phyloP scores from a whole-genome alignment of 2,329 filamentous ascomycete species.

The Aureobasidium sp. region DNA sequence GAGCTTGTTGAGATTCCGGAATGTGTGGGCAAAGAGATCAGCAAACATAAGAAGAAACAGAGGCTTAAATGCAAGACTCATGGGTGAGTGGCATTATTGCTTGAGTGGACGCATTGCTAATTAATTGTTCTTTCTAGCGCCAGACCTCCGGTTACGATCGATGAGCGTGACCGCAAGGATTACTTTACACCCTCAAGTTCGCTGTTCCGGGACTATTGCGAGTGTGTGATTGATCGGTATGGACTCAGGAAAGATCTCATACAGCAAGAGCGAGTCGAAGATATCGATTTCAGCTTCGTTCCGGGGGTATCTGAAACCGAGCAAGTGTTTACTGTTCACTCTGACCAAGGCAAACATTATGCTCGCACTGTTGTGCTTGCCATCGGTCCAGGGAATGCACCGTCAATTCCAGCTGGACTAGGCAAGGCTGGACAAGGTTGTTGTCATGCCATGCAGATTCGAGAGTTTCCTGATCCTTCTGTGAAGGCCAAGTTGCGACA shows the following conservation, averaged over 20 bases:
- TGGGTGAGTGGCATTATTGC: neutral
- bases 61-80: constrained; percentile 29
- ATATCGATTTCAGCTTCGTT: constrained; percentile 52
- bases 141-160: constrained; percentile 28
- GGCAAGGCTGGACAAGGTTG: constrained; percentile 33
- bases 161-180: constrained; percentile 40
- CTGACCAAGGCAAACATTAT: constrained; percentile 46
- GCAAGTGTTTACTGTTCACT: constrained; percentile 57
- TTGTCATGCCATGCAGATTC: constrained; percentile 59
- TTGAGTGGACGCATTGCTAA: neutral
- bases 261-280: constrained; percentile 49
- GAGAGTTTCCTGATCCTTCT: constrained; percentile 46
- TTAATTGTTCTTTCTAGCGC: neutral
- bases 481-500: constrained; percentile 46
- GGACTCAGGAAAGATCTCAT: constrained; percentile 45
- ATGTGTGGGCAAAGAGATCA: constrained; percentile 71
- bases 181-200: constrained; percentile 34
- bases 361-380: constrained; percentile 60
- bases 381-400: constrained; percentile 58
- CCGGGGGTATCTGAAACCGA: constrained; percentile 30
- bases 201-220: constrained; percentile 35
- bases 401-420: constrained; percentile 35
- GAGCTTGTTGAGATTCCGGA: constrained; percentile 64
- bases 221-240: constrained; percentile 32
- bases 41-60: constrained; percentile 68